Conservation (phyloP, 2,329 filamentous ascomycete genomes). For the Coniella lustricola region DNA sequence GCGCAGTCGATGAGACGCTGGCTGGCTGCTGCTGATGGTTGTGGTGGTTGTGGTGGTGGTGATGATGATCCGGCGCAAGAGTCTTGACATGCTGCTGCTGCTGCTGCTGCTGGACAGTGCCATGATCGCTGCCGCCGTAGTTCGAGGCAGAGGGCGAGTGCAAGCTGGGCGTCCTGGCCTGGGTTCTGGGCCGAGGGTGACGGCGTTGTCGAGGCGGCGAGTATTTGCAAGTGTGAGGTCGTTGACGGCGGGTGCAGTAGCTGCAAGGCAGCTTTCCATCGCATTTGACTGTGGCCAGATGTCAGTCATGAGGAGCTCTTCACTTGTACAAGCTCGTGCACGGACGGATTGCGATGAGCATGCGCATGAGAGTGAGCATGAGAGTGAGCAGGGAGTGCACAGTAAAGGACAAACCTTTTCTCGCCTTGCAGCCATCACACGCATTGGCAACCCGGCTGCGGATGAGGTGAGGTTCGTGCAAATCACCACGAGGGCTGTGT, state of each 20-base stretch:
- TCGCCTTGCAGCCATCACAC: constrained; percentile 47
- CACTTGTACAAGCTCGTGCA: neutral
- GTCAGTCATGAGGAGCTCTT: neutral
- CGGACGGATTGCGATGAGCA: neutral
- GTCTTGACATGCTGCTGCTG: constrained; percentile 3
- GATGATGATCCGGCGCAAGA: neutral
- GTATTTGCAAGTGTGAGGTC: constrained; percentile 39
- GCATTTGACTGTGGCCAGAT: constrained; percentile 34
- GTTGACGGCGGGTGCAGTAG: constrained; percentile 40
- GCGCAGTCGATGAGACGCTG: no score
- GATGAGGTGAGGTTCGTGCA: constrained; percentile 13
- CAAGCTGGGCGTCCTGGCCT: constrained; percentile 18
- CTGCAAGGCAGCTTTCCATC: constrained; percentile 46
- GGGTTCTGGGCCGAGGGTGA: constrained; percentile 15
- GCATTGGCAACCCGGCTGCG: constrained; percentile 42
- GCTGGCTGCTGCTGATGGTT: no score
- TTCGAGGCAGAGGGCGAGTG: constrained; percentile 8
- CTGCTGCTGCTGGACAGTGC: constrained; percentile 1
- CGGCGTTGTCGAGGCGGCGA: constrained; percentile 36
- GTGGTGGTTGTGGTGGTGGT: neutral
- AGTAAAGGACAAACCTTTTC: constrained; percentile 30
- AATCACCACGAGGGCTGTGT: no score
- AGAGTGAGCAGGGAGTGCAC: constrained; percentile 17
- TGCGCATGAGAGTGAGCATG: neutral
- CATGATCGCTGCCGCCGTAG: constrained; percentile 6